These are phyloP conservation scores for Westerdykella aurantiaca DNA, from an alignment of 2,329 filamentous ascomycete species.

Conservation along the genomic window DNA sequence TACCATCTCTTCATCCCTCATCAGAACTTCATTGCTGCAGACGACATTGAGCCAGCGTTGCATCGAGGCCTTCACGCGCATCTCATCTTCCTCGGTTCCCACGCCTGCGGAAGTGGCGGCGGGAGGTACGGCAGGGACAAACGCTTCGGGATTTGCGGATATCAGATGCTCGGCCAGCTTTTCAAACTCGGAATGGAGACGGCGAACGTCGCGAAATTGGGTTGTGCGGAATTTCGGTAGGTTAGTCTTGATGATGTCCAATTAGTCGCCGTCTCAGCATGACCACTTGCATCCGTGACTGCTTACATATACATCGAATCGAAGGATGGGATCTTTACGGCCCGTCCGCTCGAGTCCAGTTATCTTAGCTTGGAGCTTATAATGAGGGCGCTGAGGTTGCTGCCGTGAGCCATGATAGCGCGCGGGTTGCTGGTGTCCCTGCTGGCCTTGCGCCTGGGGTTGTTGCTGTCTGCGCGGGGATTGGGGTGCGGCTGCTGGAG, in stretches of 20 bases:
- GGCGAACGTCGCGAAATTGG: constrained; percentile 94
- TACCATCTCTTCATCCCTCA: constrained; percentile 93
- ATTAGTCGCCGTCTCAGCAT: constrained; percentile 8
- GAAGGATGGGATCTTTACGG: constrained; percentile 89
- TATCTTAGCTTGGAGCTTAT: constrained; percentile 89
- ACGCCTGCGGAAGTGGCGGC: constrained; percentile 89
- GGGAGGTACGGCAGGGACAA: constrained; percentile 93
- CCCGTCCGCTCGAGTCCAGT: constrained; percentile 87
- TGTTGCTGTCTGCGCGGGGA: constrained; percentile 28
- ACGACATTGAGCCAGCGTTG: constrained; percentile 95
- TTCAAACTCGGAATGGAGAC: constrained; percentile 89
- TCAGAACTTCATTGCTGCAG: constrained; percentile 84
- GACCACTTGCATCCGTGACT: background rate
- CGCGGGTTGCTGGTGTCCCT: constrained; percentile 41
- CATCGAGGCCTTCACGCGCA: constrained; percentile 77
- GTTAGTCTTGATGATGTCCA: constrained; percentile 67
- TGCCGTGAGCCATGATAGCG: constrained; percentile 44
- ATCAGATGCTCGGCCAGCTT: constrained; percentile 96
- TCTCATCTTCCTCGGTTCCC: constrained; percentile 93
- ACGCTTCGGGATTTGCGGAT: constrained; percentile 91
- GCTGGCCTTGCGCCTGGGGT: constrained; percentile 33
- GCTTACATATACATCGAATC: constrained; percentile 93
- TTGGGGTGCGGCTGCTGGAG: constrained; percentile 32
- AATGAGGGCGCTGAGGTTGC: constrained; percentile 54
- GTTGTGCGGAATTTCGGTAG: constrained; percentile 97